A percentile compares a stretch with the other conserved stretches of the same genome.
Conservation (phyloP, 208 protist species). For the Leishmania braziliensis region DNA sequence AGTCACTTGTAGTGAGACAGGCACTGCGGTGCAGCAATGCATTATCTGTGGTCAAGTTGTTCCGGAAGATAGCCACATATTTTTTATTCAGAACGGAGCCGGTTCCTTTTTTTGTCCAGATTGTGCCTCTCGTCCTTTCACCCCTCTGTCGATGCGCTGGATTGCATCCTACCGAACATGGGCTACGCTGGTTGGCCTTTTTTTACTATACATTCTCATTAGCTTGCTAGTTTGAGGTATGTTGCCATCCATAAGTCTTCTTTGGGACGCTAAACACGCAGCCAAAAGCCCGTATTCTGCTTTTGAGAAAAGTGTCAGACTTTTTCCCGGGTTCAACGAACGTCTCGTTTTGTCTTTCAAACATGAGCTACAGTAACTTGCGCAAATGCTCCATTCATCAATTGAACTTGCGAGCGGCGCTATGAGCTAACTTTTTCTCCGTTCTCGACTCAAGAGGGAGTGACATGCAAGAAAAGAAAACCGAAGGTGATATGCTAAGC, state of each 20-base stretch:
- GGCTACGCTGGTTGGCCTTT: slow-evolving; percentile 30
- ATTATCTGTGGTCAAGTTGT: slow-evolving; percentile 49
- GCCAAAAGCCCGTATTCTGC: not conserved
- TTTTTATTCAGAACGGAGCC: slow-evolving; percentile 1
- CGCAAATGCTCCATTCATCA: not conserved
- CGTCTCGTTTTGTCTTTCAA: not conserved
- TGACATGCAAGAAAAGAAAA: not conserved
- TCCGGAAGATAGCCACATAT: slow-evolving; percentile 25
- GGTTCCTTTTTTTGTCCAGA: slow-evolving; percentile 47
- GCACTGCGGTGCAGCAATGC: slow-evolving; percentile 14
- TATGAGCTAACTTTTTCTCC: not conserved
- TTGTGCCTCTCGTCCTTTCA: slow-evolving; percentile 79
- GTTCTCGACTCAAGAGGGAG: not conserved
- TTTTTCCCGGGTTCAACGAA: not conserved
- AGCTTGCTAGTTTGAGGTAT: not conserved
- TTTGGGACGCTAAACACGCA: not conserved
- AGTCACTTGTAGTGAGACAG: not conserved
- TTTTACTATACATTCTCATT: slow-evolving; percentile 10
- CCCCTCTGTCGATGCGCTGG: slow-evolving; percentile 48
- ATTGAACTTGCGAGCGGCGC: not conserved
- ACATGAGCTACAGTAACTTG: not conserved
- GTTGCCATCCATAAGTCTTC: not conserved
- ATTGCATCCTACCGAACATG: slow-evolving; percentile 70
- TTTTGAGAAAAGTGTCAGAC: not conserved
- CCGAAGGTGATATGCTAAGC: slow-evolving; percentile 4